These are phyloP conservation scores for Cladophialophora psammophila DNA, from an alignment of 2,329 filamentous ascomycete genomes.

Conservation along the genomic window DNA sequence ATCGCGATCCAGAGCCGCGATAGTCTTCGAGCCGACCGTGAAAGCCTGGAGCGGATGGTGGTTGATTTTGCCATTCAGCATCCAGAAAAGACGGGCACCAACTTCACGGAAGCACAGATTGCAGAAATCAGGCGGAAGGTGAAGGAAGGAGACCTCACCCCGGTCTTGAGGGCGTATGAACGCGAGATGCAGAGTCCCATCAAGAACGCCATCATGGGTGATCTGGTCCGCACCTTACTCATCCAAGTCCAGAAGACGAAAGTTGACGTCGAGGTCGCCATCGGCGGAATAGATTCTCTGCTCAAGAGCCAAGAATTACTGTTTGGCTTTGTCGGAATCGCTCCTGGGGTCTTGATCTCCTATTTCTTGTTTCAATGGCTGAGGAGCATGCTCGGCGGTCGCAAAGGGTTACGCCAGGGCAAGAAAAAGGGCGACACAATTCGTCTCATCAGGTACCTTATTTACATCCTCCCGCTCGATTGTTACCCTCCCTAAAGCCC, in stretches of 20 bases:
- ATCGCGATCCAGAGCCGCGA: constrained; percentile 96
- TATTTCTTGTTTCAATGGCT: constrained; percentile 78
- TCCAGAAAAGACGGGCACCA: constrained; percentile 62
- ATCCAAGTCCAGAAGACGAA: constrained; percentile 99
- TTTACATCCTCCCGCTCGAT: not conserved
- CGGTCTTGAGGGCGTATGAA: constrained; percentile 89
- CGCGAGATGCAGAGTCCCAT: constrained; percentile 84
- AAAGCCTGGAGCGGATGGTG: constrained; percentile 96
- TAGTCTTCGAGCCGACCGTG: constrained; percentile 86
- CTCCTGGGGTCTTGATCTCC: constrained; percentile 87
- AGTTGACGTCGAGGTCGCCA: constrained; percentile 94
- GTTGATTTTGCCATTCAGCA: constrained; percentile 92
- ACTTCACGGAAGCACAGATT: constrained; percentile 73
- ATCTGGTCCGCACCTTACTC: constrained; percentile 85
- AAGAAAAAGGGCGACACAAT: constrained; percentile 74
- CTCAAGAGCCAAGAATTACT: constrained; percentile 96
- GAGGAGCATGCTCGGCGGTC: constrained; percentile 70
- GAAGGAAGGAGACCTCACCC: constrained; percentile 88
- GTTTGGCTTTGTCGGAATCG: constrained; percentile 92
- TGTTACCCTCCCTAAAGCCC: not conserved
- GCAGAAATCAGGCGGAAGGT: constrained; percentile 79
- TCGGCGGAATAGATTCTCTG: constrained; percentile 92
- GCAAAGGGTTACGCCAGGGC: constrained; percentile 70
- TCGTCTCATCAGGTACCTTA: constrained; percentile 71
- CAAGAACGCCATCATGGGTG: constrained; percentile 80